These are phyloP conservation scores for Mitragyna speciosa DNA, from an alignment of 257 asterid genomes.

Conservation along the genomic window DNA sequence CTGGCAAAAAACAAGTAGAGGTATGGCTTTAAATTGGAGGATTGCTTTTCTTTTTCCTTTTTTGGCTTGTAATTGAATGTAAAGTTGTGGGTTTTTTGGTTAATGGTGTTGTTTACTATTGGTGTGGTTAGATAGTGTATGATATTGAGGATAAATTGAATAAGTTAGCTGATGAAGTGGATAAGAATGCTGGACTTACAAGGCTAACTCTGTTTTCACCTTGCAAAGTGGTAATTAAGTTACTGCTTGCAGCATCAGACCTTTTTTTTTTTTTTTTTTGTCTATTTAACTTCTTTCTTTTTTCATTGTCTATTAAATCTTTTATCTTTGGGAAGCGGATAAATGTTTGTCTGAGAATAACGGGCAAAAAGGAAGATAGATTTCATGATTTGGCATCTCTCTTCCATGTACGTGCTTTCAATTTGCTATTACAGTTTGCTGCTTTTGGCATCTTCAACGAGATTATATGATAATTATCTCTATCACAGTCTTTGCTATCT, in stretches of 20 bases:
- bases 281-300: background rate
- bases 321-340: slow-evolving; percentile 42
- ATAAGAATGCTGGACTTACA: slow-evolving; percentile 65
- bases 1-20: slow-evolving; percentile 62
- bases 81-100: background rate
- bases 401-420: slow-evolving; percentile 63
- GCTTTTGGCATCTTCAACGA: background rate
- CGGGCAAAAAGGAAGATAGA: slow-evolving; percentile 70
- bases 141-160: slow-evolving; percentile 59
- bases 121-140: slow-evolving; percentile 48
- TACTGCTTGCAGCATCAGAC: slow-evolving; percentile 6
- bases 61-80: background rate
- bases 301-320: slow-evolving; percentile 7
- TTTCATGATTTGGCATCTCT: slow-evolving; percentile 91
- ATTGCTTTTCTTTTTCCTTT: background rate
- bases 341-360: slow-evolving; percentile 75
- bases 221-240: slow-evolving; percentile 69
- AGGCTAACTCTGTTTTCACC: slow-evolving; percentile 85
- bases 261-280: background rate
- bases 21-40: slow-evolving; percentile 26
- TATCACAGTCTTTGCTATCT: background rate
- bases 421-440: background rate
- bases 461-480: background rate
- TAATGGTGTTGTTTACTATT: background rate
- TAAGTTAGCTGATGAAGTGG: slow-evolving; percentile 84